Evolutionary conservation across 2,329 filamentous ascomycete species (phyloP).

Genomic region (Diaporthe sp.): DNA sequence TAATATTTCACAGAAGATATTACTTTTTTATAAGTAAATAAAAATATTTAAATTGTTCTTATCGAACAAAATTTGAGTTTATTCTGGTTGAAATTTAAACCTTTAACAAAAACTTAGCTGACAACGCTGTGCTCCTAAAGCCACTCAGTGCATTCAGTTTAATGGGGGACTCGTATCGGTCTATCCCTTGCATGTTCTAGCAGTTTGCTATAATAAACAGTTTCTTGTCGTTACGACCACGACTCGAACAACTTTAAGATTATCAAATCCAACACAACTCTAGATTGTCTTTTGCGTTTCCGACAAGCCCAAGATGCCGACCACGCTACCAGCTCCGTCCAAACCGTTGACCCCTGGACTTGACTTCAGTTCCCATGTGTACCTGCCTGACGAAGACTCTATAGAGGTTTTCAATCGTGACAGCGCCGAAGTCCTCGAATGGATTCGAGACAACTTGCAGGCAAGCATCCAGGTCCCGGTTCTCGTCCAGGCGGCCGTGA

Average conservation of each 20-base stretch:
- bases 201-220: constrained; percentile 6
- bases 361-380: constrained; percentile 23
- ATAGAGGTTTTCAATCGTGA: constrained; percentile 27
- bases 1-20: background rate
- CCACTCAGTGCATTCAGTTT: background rate
- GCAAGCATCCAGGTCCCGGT: background rate
- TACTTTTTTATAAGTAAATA: background rate
- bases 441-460: constrained; percentile 10
- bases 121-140: background rate
- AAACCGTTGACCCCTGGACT: constrained; percentile 5
- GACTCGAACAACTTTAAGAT: background rate
- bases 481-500: background rate
- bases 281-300: background rate
- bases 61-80: background rate
- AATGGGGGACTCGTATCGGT: background rate
- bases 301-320: constrained; percentile 24
- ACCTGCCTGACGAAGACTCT: constrained; percentile 12
- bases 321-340: constrained; percentile 11
- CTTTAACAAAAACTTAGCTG: background rate
- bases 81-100: background rate
- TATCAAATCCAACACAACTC: background rate
- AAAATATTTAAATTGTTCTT: background rate
- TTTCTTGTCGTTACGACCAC: background rate
- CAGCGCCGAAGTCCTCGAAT: constrained; percentile 8
- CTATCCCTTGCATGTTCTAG: background rate